Percentiles rank a stretch among this genome's conserved stretches.
Conservation (phyloP, 2,329 filamentous ascomycete genomes). For the Sphaerostilbella broomeana region DNA sequence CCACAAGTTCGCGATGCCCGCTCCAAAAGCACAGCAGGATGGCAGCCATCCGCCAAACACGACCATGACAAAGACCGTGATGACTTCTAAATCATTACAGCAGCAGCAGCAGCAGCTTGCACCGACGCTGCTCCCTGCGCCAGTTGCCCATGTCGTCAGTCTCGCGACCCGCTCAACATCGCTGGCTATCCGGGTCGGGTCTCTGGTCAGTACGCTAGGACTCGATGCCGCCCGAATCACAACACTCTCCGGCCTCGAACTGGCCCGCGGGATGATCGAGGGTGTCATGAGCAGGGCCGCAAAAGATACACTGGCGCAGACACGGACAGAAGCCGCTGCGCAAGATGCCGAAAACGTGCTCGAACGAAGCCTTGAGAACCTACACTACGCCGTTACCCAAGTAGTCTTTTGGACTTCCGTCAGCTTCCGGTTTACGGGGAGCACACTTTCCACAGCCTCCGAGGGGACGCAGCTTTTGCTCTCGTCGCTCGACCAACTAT, state of each 20-base stretch:
- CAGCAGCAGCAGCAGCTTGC: constrained; percentile 5
- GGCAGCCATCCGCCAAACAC: background rate
- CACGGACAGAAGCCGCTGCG: constrained; percentile 40
- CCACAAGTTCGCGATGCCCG: background rate
- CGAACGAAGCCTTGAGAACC: constrained; percentile 47
- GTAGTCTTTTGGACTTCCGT: constrained; percentile 56
- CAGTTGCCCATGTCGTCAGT: constrained; percentile 53
- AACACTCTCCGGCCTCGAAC: constrained; percentile 50
- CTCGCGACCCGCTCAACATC: constrained; percentile 54
- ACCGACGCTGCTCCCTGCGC: constrained; percentile 49
- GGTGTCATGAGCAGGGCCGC: constrained; percentile 47
- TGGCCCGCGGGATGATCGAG: constrained; percentile 49
- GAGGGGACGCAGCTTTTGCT: constrained; percentile 53
- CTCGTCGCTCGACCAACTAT: constrained; percentile 54
- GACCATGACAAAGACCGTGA: background rate
- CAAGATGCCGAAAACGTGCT: constrained; percentile 51
- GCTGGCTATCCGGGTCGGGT: constrained; percentile 48
- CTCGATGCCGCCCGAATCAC: constrained; percentile 49
- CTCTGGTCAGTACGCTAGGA: constrained; percentile 44
- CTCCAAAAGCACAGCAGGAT: background rate
- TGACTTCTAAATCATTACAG: background rate
- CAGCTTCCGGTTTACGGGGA: constrained; percentile 52
- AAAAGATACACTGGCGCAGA: constrained; percentile 40
- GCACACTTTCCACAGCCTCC: constrained; percentile 47
- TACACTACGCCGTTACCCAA: constrained; percentile 52